Evolutionary conservation across 2,329 filamentous ascomycete species (phyloP).

Genomic region (Cryphonectria nitschkei): DNA sequence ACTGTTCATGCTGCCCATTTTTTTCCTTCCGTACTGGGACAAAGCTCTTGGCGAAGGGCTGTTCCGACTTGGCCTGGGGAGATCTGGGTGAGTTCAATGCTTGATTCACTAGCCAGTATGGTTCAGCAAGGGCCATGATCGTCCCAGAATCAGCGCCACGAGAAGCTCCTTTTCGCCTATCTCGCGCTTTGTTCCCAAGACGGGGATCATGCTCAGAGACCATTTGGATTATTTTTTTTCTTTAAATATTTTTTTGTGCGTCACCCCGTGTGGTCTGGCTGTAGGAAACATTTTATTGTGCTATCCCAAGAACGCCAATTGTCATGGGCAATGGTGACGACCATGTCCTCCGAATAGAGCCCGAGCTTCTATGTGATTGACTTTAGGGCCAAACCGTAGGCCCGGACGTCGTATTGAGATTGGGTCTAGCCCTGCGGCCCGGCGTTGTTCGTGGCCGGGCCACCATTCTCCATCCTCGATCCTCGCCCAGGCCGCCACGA

Average conservation of each 20-base stretch:
- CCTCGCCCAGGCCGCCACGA: neutral
- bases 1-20: neutral
- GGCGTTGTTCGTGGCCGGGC: neutral
- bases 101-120: neutral
- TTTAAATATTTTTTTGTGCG: no score
- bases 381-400: neutral
- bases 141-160: neutral
- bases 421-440: slow-evolving; percentile 1
- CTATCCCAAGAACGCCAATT: neutral
- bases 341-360: no score
- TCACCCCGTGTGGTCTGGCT: no score
- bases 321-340: neutral
- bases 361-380: neutral
- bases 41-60: neutral
- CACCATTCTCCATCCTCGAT: neutral
- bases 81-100: neutral
- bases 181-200: neutral
- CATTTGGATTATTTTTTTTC: neutral
- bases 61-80: neutral
- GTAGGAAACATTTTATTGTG: no score
- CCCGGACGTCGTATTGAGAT: neutral
- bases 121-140: neutral
- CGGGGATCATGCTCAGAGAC: neutral
- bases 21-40: neutral
- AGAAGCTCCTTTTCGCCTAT: neutral